Percentiles rank a stretch among this genome's conserved stretches.
Evolutionary conservation across 371 early-diverging fungal species (phyloP).

Genomic region (Fennellomyces sp.): DNA sequence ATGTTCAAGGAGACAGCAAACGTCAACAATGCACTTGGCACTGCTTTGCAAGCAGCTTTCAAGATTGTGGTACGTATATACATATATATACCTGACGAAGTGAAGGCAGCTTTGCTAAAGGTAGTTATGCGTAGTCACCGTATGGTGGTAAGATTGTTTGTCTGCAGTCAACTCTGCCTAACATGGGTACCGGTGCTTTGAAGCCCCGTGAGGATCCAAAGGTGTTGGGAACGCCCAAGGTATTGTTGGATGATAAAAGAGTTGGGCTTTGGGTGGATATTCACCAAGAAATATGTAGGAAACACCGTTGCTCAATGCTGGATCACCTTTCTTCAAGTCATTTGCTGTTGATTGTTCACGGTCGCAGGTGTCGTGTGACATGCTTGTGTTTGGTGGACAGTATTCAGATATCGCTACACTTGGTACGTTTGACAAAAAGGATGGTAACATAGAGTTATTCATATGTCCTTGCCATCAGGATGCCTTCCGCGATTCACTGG

Average conservation of each 20-base stretch:
- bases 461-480: constrained; percentile 21
- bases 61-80: constrained; percentile 72
- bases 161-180: constrained; percentile 84
- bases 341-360: constrained; percentile 93
- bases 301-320: constrained; percentile 81
- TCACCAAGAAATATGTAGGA: constrained; percentile 49
- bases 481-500: constrained; percentile 92
- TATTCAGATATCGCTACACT: constrained; percentile 71
- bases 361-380: constrained; percentile 90
- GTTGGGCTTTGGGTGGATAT: neutral
- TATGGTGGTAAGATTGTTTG: constrained; percentile 93
- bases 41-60: constrained; percentile 84
- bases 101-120: too few relatives aligned
- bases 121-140: constrained; percentile 40
- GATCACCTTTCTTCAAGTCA: constrained; percentile 89
- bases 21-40: constrained; percentile 82
- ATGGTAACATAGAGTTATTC: neutral
- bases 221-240: constrained; percentile 80
- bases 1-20: constrained; percentile 86
- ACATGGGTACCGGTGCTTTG: constrained; percentile 76
- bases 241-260: constrained; percentile 13
- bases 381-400: constrained; percentile 71
- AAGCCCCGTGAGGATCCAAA: constrained; percentile 87
- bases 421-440: constrained; percentile 34
- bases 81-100: too few relatives aligned